phyloP scores from a whole-genome alignment of 805 yeast genomes.

The Suhomyces canberraensis region DNA sequence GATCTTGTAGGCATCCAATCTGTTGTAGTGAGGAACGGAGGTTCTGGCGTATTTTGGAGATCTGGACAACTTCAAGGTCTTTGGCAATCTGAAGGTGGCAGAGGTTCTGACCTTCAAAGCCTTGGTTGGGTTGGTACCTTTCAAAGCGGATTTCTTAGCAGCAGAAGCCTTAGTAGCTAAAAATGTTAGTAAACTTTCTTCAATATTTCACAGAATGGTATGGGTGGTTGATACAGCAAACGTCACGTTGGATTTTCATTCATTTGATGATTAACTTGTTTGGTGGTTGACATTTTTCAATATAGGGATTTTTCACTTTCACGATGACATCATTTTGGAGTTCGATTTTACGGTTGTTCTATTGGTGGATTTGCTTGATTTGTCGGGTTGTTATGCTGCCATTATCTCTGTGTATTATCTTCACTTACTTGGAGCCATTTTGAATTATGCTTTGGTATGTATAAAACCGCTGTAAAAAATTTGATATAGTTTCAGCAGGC shows the following conservation, averaged over 20 bases:
- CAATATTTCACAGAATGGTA: too few relatives aligned
- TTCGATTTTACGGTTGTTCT: too few relatives aligned
- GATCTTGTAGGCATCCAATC: constrained; percentile 94
- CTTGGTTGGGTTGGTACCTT: constrained; percentile 93
- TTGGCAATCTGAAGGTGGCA: constrained; percentile 95
- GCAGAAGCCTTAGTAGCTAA: constrained; percentile 78
- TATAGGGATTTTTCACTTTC: too few relatives aligned
- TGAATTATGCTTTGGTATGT: constrained; percentile 12
- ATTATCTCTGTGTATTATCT: too few relatives aligned
- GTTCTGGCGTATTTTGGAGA: constrained; percentile 92
- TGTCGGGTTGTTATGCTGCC: too few relatives aligned
- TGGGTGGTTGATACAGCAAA: too few relatives aligned
- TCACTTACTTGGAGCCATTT: constrained; percentile 27
- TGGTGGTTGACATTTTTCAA: too few relatives aligned
- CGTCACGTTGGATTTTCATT: too few relatives aligned
- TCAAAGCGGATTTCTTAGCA: constrained; percentile 98
- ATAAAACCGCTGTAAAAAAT: constrained; percentile 5
- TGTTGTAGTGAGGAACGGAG: constrained; percentile 95
- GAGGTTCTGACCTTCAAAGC: constrained; percentile 89
- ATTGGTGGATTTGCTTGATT: too few relatives aligned
- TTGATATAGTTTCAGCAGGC: constrained; percentile 5
- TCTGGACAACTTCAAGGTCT: constrained; percentile 92
- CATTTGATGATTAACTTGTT: too few relatives aligned
- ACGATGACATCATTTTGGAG: too few relatives aligned
- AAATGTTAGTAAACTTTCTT: constrained; percentile 24